A percentile compares a stretch with the other conserved stretches of the same genome.
These are phyloP conservation scores for Phytophthora boehmeriae DNA, from an alignment of 352 stramenopile species.

Conservation along the genomic window DNA sequence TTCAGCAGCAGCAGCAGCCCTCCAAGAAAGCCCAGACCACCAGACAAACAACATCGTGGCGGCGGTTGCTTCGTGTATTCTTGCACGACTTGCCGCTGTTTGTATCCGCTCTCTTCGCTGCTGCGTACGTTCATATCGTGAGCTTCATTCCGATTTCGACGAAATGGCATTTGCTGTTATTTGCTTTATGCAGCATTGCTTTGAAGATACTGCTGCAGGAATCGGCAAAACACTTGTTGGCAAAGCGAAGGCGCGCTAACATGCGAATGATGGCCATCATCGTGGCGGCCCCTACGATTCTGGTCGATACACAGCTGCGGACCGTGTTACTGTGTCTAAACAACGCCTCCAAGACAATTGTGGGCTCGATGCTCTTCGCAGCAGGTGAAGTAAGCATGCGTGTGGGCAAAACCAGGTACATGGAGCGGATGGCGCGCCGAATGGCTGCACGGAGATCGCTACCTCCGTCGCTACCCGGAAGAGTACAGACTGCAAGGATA, in stretches of 20 bases:
- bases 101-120: conserved; percentile 21
- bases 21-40: not conserved
- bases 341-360: conserved; percentile 14
- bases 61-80: conserved; percentile 14
- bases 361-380: conserved; percentile 32
- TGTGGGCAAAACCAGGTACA: conserved; percentile 22
- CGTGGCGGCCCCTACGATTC: conserved; percentile 26
- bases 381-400: conserved; percentile 34
- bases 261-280: conserved; percentile 23
- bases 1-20: not conserved
- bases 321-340: conserved; percentile 26
- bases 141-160: conserved; percentile 10
- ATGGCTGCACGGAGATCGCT: not conserved
- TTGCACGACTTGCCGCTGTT: conserved; percentile 25
- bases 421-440: conserved; percentile 16
- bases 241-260: conserved; percentile 10
- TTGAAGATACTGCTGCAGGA: conserved; percentile 29
- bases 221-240: conserved; percentile 17
- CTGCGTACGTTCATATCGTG: conserved; percentile 29
- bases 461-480: not conserved
- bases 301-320: conserved; percentile 35
- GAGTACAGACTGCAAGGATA: not conserved
- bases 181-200: conserved; percentile 15
- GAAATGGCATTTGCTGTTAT: conserved; percentile 13
- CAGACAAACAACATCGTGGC: not conserved